These are phyloP conservation scores for Ophiostoma quercus DNA, from an alignment of 2,329 filamentous ascomycete genomes.

Conservation along the genomic window DNA sequence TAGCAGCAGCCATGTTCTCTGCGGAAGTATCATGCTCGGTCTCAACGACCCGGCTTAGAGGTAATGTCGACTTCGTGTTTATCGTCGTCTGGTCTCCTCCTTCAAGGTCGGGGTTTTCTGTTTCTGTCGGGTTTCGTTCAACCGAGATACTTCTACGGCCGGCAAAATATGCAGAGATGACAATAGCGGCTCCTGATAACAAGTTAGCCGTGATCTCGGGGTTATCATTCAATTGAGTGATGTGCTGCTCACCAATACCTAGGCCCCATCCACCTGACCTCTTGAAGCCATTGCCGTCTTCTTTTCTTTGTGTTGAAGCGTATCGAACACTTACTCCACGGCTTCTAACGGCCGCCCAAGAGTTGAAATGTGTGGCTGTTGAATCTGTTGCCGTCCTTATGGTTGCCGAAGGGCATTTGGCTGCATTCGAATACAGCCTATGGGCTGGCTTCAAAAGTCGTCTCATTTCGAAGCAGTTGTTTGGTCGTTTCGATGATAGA, in stretches of 20 bases:
- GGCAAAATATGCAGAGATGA: neutral
- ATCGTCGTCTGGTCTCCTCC: neutral
- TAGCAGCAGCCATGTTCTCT: conserved; percentile 54
- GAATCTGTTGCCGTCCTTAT: neutral
- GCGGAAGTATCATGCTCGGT: conserved; percentile 54
- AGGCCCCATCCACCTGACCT: neutral
- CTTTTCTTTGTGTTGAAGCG: neutral
- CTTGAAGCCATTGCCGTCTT: neutral
- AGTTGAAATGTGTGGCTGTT: neutral
- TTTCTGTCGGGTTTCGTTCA: neutral
- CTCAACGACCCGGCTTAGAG: conserved; percentile 42
- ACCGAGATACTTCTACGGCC: neutral
- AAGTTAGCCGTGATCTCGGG: neutral
- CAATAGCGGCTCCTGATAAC: neutral
- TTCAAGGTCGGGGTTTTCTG: neutral
- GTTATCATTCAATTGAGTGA: neutral
- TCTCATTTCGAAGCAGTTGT: neutral
- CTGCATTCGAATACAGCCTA: neutral
- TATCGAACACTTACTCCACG: neutral
- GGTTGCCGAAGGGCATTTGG: neutral
- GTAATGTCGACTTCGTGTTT: neutral
- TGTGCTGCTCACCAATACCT: neutral
- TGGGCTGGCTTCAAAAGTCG: neutral
- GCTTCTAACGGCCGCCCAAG: neutral
- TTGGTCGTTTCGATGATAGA: neutral